Conservation (phyloP, 2,329 filamentous ascomycete genomes). For the Aspergillus novoparasiticus region DNA sequence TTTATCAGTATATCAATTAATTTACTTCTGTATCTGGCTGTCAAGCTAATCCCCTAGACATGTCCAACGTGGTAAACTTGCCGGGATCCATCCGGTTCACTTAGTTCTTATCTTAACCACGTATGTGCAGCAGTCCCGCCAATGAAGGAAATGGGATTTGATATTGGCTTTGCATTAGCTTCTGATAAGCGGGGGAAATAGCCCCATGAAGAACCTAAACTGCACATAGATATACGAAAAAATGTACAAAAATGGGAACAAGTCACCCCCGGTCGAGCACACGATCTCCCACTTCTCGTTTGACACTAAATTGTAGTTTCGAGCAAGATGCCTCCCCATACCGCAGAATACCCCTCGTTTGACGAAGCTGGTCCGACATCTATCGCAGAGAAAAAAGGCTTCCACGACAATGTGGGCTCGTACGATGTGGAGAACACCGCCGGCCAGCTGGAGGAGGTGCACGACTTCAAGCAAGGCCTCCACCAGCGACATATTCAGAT, state of each 20-base stretch:
- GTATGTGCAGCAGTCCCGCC: neutral
- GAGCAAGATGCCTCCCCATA: neutral
- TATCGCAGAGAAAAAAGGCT: neutral
- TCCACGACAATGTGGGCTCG: neutral
- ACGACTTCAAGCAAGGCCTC: slow-evolving; percentile 28
- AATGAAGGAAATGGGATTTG: neutral
- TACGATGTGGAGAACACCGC: slow-evolving; percentile 23
- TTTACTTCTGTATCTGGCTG: fast-evolving
- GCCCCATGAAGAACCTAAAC: neutral
- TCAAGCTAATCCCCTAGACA: neutral
- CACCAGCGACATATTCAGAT: slow-evolving; percentile 40
- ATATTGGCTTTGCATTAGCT: neutral
- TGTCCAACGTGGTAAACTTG: neutral
- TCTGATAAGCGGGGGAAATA: neutral
- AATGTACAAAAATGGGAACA: neutral
- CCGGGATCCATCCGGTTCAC: neutral
- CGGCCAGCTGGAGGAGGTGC: slow-evolving; percentile 25
- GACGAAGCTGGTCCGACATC: neutral
- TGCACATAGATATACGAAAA: neutral
- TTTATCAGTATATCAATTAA: neutral
- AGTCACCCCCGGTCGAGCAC: neutral
- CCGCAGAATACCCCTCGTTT: neutral
- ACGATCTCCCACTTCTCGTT: neutral
- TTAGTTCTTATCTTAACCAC: neutral
- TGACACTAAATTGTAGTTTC: no score